Evolutionary conservation across 2,329 filamentous ascomycete genomes (phyloP), one percentile per base, ranked within the genome.

Genomic region (Colletotrichum tofieldiae): DNA sequence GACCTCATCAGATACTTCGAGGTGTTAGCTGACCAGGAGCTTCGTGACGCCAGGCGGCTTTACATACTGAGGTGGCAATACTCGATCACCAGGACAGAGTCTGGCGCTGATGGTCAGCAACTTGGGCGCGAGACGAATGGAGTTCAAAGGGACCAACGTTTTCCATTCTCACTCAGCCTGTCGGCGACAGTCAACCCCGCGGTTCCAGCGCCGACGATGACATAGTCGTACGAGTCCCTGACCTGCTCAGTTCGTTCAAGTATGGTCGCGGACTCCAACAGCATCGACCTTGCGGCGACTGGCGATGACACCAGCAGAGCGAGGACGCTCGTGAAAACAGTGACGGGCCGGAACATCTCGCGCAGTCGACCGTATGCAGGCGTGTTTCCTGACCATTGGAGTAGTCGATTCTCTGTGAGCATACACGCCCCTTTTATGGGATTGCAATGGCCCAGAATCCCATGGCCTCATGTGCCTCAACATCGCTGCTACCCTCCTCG

Each of bases 131-230:
- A 16, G 12, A 2, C 7, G 9, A 26, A 2, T 1, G 11, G 8
- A 43, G 2, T 12, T 32, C 29, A 11, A 2, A 2, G 5, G 39
- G 29, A 78, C 23, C 68, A 77, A 74, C 83, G 76, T 45, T 78
- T 67, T 18, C 80, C 75, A 58, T 63, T 23, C 5, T 52, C 65
- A 0, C 65, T 84, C 54, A 86, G 75, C 1, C 82, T 76, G 37
- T 81, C 78, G 29, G 81, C 81, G 18, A 86, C 76, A 2, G 80
- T 80, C 23, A 86, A 75, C 29, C 84, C 85, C 20, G 83, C 82
- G 11, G 83, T 83, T 1, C 84, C 85, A 12, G 82, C 85, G n/a
- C 84, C 84, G 39, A 84, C 77, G 55, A 85, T 77, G 35, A 85
- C 75, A 67, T 80, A 80, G 73, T 78, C 76, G 52, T 76, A 77